Evolutionary conservation across 169 alveolate species (phyloP).

Genomic region (Plasmodium gallinaceum): DNA sequence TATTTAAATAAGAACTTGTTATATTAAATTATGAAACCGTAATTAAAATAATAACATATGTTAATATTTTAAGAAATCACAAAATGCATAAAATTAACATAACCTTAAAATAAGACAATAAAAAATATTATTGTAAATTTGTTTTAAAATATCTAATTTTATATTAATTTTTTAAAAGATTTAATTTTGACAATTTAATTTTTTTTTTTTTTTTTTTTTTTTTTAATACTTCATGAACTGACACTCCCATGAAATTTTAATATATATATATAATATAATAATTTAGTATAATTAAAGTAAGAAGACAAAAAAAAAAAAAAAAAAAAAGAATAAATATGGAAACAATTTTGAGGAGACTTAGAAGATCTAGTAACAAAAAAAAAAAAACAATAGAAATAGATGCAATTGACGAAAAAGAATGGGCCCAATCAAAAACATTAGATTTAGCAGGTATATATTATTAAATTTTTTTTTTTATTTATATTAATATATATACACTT

Average conservation of each 20-base stretch:
- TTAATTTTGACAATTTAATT: too few relatives aligned
- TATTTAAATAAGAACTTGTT: not conserved
- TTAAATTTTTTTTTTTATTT: not conserved
- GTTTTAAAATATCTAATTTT: too few relatives aligned
- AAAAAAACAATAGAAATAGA: conserved; percentile 40
- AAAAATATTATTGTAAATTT: too few relatives aligned
- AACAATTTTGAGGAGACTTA: conserved; percentile 56
- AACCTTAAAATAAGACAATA: too few relatives aligned
- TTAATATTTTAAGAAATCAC: not conserved
- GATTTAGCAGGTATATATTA: conserved; percentile 48
- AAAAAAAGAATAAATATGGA: conserved; percentile 42
- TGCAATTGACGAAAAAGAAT: conserved; percentile 43
- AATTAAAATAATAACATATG: not conserved
- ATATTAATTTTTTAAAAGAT: too few relatives aligned
- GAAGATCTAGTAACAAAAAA: conserved; percentile 59
- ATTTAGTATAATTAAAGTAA: not conserved
- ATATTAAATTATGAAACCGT: not conserved
- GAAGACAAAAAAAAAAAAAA: not conserved
- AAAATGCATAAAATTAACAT: not conserved
- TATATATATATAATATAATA: not conserved
- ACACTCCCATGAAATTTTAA: conserved; percentile 21
- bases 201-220: too few relatives aligned
- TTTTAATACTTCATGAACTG: conserved; percentile 5
- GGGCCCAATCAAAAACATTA: conserved; percentile 71
- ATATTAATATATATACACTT: not conserved